phyloP scores from a whole-genome alignment of 768 basidiomycete species.

The Hirschioporus abietinus region DNA sequence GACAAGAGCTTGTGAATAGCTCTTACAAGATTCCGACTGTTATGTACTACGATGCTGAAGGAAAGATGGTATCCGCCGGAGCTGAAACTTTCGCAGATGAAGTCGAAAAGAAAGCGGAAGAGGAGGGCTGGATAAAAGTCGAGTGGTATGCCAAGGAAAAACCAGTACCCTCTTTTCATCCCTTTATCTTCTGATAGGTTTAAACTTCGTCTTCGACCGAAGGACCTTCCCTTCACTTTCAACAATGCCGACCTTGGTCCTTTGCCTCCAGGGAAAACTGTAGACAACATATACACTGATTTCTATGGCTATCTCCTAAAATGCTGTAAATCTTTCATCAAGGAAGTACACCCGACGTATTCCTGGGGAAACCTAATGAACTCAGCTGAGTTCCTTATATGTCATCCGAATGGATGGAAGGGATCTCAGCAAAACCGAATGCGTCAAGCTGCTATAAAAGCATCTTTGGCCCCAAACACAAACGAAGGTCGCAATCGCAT shows the following conservation, averaged over 20 bases:
- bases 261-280: constrained; percentile 11
- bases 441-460: constrained; percentile 19
- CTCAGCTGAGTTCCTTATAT: constrained; percentile 19
- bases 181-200: constrained; percentile 12
- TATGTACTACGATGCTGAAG: constrained; percentile 17
- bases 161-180: not conserved
- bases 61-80: constrained; percentile 15
- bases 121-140: constrained; percentile 4
- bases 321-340: constrained; percentile 17
- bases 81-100: constrained; percentile 16
- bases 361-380: constrained; percentile 15
- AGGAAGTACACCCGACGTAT: constrained; percentile 13
- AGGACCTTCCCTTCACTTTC: constrained; percentile 17
- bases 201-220: constrained; percentile 18
- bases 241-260: constrained; percentile 15
- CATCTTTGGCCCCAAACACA: constrained; percentile 15
- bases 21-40: constrained; percentile 18
- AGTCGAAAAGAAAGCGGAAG: not conserved
- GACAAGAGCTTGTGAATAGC: not conserved
- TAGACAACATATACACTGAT: constrained; percentile 17
- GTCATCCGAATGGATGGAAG: constrained; percentile 23
- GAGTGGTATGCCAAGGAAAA: constrained; percentile 1
- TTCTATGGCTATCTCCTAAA: constrained; percentile 17
- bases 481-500: constrained; percentile 15
- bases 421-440: constrained; percentile 18